Evolutionary conservation across 2,329 filamentous ascomycete genomes (phyloP).

Genomic region (Coniochaeta sp.): DNA sequence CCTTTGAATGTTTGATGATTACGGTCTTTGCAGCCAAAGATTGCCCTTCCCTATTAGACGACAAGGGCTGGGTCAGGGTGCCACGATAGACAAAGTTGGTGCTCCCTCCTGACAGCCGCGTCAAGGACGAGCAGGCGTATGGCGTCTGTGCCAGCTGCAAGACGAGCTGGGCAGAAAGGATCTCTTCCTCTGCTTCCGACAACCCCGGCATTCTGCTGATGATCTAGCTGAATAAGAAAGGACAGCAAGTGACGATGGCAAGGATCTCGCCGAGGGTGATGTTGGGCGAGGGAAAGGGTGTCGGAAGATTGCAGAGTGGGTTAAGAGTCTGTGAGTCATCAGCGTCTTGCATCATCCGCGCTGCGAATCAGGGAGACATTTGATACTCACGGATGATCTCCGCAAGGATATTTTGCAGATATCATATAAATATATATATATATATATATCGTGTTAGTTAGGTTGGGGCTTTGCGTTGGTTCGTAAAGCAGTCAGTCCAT

Average conservation of each 20-base stretch:
- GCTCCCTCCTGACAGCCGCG: slow-evolving; percentile 26
- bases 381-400: too few species aligned
- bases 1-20: slow-evolving; percentile 29
- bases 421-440: too few species aligned
- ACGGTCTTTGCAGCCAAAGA: slow-evolving; percentile 16
- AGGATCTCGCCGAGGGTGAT: too few species aligned
- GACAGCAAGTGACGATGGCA: not conserved
- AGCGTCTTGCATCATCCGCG: too few species aligned
- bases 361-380: too few species aligned
- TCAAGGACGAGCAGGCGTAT: slow-evolving; percentile 26
- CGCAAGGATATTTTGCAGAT: too few species aligned
- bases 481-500: too few species aligned
- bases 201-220: not conserved
- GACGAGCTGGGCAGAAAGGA: not conserved
- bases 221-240: not conserved
- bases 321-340: not conserved
- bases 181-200: not conserved
- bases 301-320: not conserved
- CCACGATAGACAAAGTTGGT: slow-evolving; percentile 34
- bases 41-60: slow-evolving; percentile 6
- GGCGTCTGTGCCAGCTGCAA: slow-evolving; percentile 11
- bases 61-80: slow-evolving; percentile 16
- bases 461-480: too few species aligned
- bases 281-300: not conserved
- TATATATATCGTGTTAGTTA: too few species aligned